These are phyloP conservation scores for Fragilaria radians DNA, from an alignment of 108 stramenopile species.

Conservation along the genomic window DNA sequence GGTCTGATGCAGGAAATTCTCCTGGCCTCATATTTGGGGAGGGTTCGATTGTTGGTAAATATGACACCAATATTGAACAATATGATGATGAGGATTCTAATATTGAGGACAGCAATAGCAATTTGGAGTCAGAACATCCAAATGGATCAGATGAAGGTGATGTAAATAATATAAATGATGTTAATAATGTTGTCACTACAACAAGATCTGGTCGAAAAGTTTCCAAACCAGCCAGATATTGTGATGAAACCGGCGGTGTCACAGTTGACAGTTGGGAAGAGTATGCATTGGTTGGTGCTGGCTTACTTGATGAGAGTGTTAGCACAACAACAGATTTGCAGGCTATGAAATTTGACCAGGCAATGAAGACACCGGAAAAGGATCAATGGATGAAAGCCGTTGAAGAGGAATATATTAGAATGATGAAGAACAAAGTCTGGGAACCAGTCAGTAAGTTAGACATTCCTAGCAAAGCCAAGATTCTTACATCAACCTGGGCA, in stretches of 20 bases:
- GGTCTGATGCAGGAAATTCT: too few species aligned
- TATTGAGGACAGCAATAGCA: not conserved
- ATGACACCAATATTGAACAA: too few species aligned
- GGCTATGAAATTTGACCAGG: slow-evolving; percentile 35
- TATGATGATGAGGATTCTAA: too few species aligned
- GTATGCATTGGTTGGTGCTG: slow-evolving; percentile 32
- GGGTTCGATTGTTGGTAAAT: too few species aligned
- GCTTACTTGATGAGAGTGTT: slow-evolving; percentile 28
- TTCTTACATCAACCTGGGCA: slow-evolving; percentile 19
- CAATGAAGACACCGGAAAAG: slow-evolving; percentile 19
- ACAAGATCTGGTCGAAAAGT: not conserved
- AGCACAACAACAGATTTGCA: slow-evolving; percentile 23
- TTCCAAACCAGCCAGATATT: not conserved
- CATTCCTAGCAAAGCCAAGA: slow-evolving; percentile 26
- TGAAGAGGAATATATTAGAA: slow-evolving; percentile 25
- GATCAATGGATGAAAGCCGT: slow-evolving; percentile 29
- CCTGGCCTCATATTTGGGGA: too few species aligned
- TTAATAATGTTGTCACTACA: too few species aligned
- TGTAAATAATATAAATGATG: too few species aligned
- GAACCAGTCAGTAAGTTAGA: slow-evolving; percentile 5
- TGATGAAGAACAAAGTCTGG: slow-evolving; percentile 21
- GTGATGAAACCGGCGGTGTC: slow-evolving; percentile 4
- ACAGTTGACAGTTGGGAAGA: too few species aligned
- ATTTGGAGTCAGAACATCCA: slow-evolving; percentile 2
- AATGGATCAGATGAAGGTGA: slow-evolving; percentile 5